Evolutionary conservation across 2,329 filamentous ascomycete species (phyloP).

Genomic region (Colletotrichum lini): DNA sequence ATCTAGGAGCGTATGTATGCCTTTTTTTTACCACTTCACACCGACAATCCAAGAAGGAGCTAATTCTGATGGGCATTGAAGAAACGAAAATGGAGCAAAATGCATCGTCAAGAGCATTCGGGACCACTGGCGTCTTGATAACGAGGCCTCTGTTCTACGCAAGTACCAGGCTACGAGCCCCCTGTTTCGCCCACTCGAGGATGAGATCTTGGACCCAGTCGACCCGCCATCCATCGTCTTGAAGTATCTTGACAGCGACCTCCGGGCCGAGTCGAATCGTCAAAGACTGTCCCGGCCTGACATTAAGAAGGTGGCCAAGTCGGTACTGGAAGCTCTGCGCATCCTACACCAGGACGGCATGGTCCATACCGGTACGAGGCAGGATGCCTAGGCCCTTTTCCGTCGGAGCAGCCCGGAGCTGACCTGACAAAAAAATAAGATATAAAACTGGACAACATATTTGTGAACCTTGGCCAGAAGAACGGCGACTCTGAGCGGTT

Average conservation of each 20-base stretch:
- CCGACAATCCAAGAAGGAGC: too few relatives aligned
- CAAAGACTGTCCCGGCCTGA: conserved; percentile 1
- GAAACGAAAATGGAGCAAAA: background rate
- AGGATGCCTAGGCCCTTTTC: background rate
- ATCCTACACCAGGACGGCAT: conserved; percentile 7
- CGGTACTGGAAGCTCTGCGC: conserved; percentile 3
- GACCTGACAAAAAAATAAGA: background rate
- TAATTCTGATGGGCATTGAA: background rate
- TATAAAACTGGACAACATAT: conserved; percentile 5
- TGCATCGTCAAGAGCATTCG: conserved; percentile 7
- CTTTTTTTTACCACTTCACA: too few relatives aligned
- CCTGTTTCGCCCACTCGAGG: conserved; percentile 8
- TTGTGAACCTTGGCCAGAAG: conserved; percentile 1
- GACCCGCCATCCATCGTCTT: conserved; percentile 7
- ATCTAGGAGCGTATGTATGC: too few relatives aligned
- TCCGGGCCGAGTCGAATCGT: background rate
- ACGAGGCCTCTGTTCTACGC: conserved; percentile 11
- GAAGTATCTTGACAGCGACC: conserved; percentile 1
- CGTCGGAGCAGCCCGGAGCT: background rate
- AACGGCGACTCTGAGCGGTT: background rate
- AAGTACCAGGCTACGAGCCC: conserved; percentile 3
- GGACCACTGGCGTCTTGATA: conserved; percentile 1
- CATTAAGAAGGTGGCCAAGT: conserved; percentile 11
- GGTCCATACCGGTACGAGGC: conserved; percentile 9
- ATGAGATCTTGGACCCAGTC: background rate